Conservation (phyloP, 2,329 filamentous ascomycete genomes). For the Fusarium continuum region DNA sequence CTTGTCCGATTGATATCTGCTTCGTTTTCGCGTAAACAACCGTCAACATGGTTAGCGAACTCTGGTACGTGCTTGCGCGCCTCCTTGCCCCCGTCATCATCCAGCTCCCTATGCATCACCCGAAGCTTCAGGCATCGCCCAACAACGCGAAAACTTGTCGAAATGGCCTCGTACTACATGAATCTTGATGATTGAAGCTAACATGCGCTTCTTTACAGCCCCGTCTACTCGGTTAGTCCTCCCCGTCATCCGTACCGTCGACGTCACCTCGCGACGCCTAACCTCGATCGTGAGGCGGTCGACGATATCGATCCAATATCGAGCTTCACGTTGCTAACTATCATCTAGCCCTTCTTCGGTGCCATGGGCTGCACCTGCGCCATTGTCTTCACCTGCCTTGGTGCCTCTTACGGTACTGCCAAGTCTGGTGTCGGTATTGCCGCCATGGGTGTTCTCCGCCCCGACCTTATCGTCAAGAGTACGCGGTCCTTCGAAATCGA, state of each 20-base stretch:
- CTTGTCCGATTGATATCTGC: slow-evolving; percentile 23
- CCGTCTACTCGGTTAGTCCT: slow-evolving; percentile 96
- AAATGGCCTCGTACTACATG: neutral
- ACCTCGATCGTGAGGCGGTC: slow-evolving; percentile 32
- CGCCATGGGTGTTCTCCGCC: slow-evolving; percentile 96
- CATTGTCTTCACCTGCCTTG: slow-evolving; percentile 96
- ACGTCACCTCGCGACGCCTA: slow-evolving; percentile 43
- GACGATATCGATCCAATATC: slow-evolving; percentile 25
- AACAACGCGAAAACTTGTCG: slow-evolving; percentile 13
- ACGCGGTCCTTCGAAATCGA: slow-evolving; percentile 53
- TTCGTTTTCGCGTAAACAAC: slow-evolving; percentile 42
- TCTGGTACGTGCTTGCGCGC: slow-evolving; percentile 73
- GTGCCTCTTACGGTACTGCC: slow-evolving; percentile 97
- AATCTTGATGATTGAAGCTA: slow-evolving; percentile 51
- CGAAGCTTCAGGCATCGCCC: slow-evolving; percentile 44
- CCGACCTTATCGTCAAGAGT: slow-evolving; percentile 99
- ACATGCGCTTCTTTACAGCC: slow-evolving; percentile 66
- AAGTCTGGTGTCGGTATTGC: slow-evolving; percentile 99
- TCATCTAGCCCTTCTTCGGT: slow-evolving; percentile 84
- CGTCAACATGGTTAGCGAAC: slow-evolving; percentile 78
- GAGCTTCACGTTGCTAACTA: slow-evolving; percentile 47
- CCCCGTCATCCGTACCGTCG: slow-evolving; percentile 43
- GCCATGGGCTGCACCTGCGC: slow-evolving; percentile 97
- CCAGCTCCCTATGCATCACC: slow-evolving; percentile 45
- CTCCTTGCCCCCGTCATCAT: slow-evolving; percentile 45